Evolutionary conservation across 1,284 basidiomycete species (phyloP).

Genomic region (Moesziomyces sp.): DNA sequence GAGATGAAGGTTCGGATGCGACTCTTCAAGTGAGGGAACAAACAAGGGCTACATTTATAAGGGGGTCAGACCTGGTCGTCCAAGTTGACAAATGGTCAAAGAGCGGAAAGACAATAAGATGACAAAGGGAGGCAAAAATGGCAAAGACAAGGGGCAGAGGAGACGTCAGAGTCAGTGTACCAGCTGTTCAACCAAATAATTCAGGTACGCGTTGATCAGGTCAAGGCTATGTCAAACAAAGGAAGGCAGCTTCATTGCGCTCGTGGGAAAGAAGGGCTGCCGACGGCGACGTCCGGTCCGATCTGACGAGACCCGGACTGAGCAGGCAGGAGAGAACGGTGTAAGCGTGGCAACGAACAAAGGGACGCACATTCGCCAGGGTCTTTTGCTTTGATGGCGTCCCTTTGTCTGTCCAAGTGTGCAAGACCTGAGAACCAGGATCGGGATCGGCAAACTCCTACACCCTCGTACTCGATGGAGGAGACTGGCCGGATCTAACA

Average conservation of each 20-base stretch:
- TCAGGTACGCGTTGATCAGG: too few relatives aligned
- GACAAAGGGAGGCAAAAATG: background rate
- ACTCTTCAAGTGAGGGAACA: background rate
- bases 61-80: too few relatives aligned
- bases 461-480: too few relatives aligned
- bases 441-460: background rate
- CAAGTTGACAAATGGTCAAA: background rate
- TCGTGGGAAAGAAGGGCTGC: background rate
- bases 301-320: background rate
- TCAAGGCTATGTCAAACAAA: background rate
- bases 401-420: slow-evolving; percentile 21
- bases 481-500: too few relatives aligned
- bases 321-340: background rate
- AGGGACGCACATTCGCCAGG: background rate
- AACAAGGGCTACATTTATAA: background rate
- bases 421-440: slow-evolving; percentile 5
- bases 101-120: background rate
- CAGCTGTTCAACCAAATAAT: too few relatives aligned
- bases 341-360: background rate
- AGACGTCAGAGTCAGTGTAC: background rate
- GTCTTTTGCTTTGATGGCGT: too few relatives aligned
- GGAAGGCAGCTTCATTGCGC: background rate
- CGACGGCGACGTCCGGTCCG: too few relatives aligned
- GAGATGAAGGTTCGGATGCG: background rate
- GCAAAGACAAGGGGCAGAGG: background rate